Base-by-base conservation (phyloP, 805 yeast genomes). In the Candida parachauliodes region DNA sequence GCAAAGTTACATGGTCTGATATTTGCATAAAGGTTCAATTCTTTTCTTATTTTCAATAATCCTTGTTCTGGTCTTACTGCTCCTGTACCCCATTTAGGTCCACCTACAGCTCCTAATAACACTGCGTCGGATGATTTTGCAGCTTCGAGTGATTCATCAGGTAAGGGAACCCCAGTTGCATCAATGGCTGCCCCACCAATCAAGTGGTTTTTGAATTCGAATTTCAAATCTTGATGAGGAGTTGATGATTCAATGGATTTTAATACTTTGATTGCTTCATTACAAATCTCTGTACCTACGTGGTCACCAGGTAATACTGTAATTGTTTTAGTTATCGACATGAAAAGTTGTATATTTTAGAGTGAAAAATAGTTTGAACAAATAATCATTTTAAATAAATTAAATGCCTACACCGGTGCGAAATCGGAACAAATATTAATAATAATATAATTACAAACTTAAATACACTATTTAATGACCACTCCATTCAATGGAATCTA, bases 31-130 rank as follows among this genome's bases (percentile, higher is more conserved):
- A 93, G 72, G 60, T 83, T 85, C 58, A 93, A 77, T 62, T 88
- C 98, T 64, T 93, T 93, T 66, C 98, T 80, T 62, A 93, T 91
- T 69, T 89, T 77, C 48, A 93, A 75, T 49, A 93, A 75, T 43
- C 98, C 98, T 67, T 88, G 98, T 63, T 93, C 98, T 36, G 98
- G 98, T 69, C 98, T 81, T 32, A 91, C 98, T 9, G 74, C 57
- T 35, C 97, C 97, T 19, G 97, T 86, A 25, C 98, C 98, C 98
- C 98, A 93, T 68, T 93, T 93, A 44, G 98, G 98, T 23, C 98
- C 98, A 46, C 98, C 98, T 23, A 93, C 98, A 7, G 98, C 96
- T 49, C 98, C 98, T 40, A 93, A 73, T 48, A 93, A 70, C n/a
- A 93, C 95, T 18, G 98, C 98, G 59, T 91, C 94, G 1, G 98